Conservation (phyloP, 768 basidiomycete genomes). For the Auriscalpium microsporum region DNA sequence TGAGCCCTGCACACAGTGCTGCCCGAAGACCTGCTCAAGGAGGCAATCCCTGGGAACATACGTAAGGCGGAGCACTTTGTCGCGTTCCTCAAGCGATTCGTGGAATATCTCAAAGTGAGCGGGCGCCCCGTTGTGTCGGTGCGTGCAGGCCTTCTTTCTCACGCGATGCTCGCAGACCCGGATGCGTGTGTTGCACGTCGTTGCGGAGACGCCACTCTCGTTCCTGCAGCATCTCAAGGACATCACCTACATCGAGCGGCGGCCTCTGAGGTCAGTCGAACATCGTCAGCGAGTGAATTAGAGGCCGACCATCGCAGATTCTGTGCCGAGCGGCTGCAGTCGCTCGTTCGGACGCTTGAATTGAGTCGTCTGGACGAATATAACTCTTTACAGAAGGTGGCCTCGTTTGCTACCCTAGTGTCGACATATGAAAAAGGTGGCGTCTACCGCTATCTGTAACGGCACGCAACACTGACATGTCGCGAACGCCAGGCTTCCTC, state of each 20-base stretch:
- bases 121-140: not conserved
- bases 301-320: slow-evolving; percentile 45
- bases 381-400: slow-evolving; percentile 88
- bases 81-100: slow-evolving; percentile 94
- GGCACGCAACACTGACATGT: not conserved
- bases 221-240: slow-evolving; percentile 98
- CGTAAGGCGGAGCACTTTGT: slow-evolving; percentile 99
- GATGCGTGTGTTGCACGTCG: slow-evolving; percentile 98
- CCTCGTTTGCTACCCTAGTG: slow-evolving; percentile 91
- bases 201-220: slow-evolving; percentile 94
- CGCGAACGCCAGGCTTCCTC: slow-evolving; percentile 61
- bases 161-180: slow-evolving; percentile 54
- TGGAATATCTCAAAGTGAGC: slow-evolving; percentile 92
- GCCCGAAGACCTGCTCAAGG: slow-evolving; percentile 88
- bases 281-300: not conserved
- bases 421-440: slow-evolving; percentile 96
- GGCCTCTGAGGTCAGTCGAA: slow-evolving; percentile 70
- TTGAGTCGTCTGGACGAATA: slow-evolving; percentile 87
- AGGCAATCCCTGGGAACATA: slow-evolving; percentile 97
- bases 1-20: slow-evolving; percentile 43
- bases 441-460: too few species aligned
- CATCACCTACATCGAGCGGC: slow-evolving; percentile 94
- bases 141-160: not conserved
- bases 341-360: slow-evolving; percentile 87
- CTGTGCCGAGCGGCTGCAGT: slow-evolving; percentile 92